These are phyloP conservation scores for Cyberlindnera maritima DNA, from an alignment of 805 yeast species.

Conservation along the genomic window DNA sequence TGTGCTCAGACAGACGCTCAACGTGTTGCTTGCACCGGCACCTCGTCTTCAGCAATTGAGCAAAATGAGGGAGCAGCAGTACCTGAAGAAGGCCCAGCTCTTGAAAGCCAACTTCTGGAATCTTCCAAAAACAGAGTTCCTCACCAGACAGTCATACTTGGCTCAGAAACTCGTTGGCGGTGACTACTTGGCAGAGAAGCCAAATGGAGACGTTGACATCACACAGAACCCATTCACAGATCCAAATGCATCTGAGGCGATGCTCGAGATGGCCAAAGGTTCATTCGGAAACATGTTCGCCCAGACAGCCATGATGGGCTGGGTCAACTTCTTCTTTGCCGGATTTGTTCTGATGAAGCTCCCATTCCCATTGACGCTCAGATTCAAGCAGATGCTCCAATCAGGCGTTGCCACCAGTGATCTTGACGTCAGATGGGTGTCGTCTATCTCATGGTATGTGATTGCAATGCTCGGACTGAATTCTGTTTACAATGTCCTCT, in stretches of 20 bases:
- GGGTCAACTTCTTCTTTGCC: slow-evolving; percentile 92
- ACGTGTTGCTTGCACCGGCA: slow-evolving; percentile 53
- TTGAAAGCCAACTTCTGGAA: slow-evolving; percentile 53
- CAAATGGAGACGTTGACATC: slow-evolving; percentile 32
- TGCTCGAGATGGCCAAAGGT: slow-evolving; percentile 75
- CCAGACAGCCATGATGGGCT: slow-evolving; percentile 91
- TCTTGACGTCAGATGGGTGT: slow-evolving; percentile 87
- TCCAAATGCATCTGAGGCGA: slow-evolving; percentile 65
- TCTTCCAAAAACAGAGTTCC: slow-evolving; percentile 53
- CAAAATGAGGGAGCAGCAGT: slow-evolving; percentile 60
- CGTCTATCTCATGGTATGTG: slow-evolving; percentile 94
- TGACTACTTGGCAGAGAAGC: slow-evolving; percentile 41
- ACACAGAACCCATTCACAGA: slow-evolving; percentile 66
- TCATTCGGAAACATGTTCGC: slow-evolving; percentile 84
- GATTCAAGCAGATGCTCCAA: slow-evolving; percentile 91
- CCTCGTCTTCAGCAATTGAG: slow-evolving; percentile 52
- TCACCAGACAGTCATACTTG: slow-evolving; percentile 46
- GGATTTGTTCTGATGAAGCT: slow-evolving; percentile 85
- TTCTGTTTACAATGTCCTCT: slow-evolving; percentile 70
- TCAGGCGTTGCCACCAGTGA: slow-evolving; percentile 81
- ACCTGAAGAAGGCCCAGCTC: slow-evolving; percentile 54
- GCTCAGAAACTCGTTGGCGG: slow-evolving; percentile 49
- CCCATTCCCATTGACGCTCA: slow-evolving; percentile 87
- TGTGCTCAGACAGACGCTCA: slow-evolving; percentile 65
- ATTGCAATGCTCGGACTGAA: slow-evolving; percentile 80